These are phyloP conservation scores for Cercospora zeina DNA, from an alignment of 2,329 filamentous ascomycete genomes.

Conservation along the genomic window DNA sequence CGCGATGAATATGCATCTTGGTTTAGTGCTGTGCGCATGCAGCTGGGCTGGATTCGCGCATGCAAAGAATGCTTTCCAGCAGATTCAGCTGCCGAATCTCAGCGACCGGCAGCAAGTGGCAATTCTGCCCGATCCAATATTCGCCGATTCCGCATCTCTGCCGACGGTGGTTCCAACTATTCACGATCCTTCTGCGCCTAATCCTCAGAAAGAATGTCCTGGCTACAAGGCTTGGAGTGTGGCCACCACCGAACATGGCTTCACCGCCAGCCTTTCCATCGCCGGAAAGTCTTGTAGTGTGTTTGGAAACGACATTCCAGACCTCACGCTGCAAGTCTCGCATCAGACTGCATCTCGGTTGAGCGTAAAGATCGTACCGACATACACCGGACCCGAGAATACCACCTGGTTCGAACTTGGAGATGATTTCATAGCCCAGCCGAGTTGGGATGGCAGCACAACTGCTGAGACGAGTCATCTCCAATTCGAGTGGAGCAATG, in stretches of 20 bases:
- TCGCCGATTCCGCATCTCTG: conserved; percentile 4
- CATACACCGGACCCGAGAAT: conserved; percentile 29
- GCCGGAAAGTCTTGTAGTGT: conserved; percentile 33
- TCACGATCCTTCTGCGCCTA: conserved; percentile 30
- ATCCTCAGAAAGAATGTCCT: conserved; percentile 34
- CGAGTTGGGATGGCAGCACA: conserved; percentile 24
- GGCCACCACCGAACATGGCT: conserved; percentile 25
- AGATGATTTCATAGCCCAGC: conserved; percentile 22
- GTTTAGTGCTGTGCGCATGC: neutral
- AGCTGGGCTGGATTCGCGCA: neutral
- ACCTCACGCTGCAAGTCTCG: conserved; percentile 31
- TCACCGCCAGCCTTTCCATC: conserved; percentile 33
- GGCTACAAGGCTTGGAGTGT: conserved; percentile 34
- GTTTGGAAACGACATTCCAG: conserved; percentile 34
- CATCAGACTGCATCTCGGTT: conserved; percentile 34
- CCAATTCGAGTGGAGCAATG: conserved; percentile 35
- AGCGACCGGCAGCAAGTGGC: conserved; percentile 8
- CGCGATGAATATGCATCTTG: neutral
- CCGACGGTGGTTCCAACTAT: conserved; percentile 25
- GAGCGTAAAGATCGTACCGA: conserved; percentile 34
- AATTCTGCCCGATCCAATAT: neutral
- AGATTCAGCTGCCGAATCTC: neutral
- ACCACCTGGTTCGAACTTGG: conserved; percentile 29
- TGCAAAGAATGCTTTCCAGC: conserved; percentile 9
- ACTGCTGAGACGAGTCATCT: conserved; percentile 33